Conservation (phyloP, 2,329 filamentous ascomycete genomes). For the Botrytis galanthina region DNA sequence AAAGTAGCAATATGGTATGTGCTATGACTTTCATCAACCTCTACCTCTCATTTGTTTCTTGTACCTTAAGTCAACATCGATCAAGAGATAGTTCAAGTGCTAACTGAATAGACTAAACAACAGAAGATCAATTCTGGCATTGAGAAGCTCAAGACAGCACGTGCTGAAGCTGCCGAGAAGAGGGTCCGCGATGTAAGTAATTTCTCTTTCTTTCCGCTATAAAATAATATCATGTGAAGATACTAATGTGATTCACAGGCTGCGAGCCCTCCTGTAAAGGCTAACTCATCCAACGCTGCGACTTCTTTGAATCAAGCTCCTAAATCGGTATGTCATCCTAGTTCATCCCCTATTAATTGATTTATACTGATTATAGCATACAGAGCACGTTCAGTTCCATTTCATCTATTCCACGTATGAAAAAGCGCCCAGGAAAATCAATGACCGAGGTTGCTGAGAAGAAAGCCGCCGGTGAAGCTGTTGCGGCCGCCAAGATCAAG, state of each 20-base stretch:
- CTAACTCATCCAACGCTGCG: not conserved
- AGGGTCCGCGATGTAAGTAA: not conserved
- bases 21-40: not conserved
- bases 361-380: not conserved
- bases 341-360: not conserved
- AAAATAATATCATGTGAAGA: not conserved
- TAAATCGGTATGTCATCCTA: not conserved
- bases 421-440: not conserved
- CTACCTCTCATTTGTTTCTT: too few species aligned
- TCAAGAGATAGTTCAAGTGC: not conserved
- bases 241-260: not conserved
- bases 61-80: not conserved
- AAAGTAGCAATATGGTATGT: not conserved
- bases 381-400: not conserved
- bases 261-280: not conserved
- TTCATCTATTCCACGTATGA: not conserved
- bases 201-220: not conserved
- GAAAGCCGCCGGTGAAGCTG: not conserved
- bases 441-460: not conserved
- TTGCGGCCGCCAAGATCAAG: not conserved
- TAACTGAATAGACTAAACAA: slow-evolving; percentile 1
- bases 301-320: not conserved
- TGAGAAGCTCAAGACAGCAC: not conserved
- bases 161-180: not conserved
- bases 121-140: not conserved